These are phyloP conservation scores for Yarrowia deformans DNA, from an alignment of 805 yeast species.

Conservation along the genomic window DNA sequence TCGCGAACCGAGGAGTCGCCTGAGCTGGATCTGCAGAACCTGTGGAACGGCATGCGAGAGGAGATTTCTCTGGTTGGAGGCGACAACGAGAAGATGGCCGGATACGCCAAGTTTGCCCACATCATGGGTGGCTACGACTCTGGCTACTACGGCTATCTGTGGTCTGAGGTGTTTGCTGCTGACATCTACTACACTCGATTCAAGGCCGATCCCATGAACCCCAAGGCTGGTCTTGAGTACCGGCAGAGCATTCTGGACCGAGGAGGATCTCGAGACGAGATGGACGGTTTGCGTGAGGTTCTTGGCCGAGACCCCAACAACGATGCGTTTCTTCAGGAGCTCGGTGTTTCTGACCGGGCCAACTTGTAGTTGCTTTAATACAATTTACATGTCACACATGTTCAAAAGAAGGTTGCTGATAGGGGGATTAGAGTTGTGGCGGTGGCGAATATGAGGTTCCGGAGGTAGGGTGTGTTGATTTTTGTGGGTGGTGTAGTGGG, in stretches of 20 bases:
- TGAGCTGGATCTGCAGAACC: constrained; percentile 57
- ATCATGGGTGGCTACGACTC: constrained; percentile 85
- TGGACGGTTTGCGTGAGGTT: constrained; percentile 67
- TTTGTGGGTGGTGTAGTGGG: too few relatives aligned
- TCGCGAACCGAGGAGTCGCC: constrained; percentile 46
- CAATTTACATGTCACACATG: background rate
- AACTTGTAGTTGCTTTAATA: background rate
- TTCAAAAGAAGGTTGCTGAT: constrained; percentile 18
- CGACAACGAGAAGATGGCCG: constrained; percentile 65
- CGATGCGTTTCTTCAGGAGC: constrained; percentile 63
- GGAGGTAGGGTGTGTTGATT: too few relatives aligned
- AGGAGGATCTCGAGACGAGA: constrained; percentile 78
- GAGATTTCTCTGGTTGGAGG: constrained; percentile 65
- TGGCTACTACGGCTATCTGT: constrained; percentile 85
- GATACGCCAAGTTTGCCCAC: constrained; percentile 79
- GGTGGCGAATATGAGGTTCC: constrained; percentile 2
- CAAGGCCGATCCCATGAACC: constrained; percentile 70
- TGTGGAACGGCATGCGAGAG: constrained; percentile 73
- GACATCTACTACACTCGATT: constrained; percentile 80
- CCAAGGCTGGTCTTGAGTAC: constrained; percentile 66
- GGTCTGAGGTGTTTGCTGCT: constrained; percentile 85
- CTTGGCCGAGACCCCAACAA: constrained; percentile 80
- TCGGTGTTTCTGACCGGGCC: constrained; percentile 11
- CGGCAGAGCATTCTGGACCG: constrained; percentile 71
- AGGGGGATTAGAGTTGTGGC: constrained; percentile 31